Conservation (phyloP, 257 asterid species). For the Gentiana macrophylla region DNA sequence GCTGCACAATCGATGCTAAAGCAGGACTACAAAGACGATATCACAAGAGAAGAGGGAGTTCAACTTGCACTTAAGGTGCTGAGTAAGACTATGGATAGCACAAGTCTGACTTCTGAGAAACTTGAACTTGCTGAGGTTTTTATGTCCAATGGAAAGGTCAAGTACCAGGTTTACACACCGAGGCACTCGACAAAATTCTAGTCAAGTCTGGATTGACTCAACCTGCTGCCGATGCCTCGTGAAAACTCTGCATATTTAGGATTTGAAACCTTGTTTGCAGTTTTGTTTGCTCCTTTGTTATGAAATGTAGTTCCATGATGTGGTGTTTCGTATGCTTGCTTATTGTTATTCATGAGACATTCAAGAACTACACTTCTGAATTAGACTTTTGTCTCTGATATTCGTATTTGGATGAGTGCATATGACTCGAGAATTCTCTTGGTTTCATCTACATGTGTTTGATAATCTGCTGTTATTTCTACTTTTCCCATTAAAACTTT, state of each 20-base stretch:
- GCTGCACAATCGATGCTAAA: conserved; percentile 91
- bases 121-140: conserved; percentile 88
- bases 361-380: too few relatives aligned
- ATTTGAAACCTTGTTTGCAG: too few relatives aligned
- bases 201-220: conserved; percentile 71
- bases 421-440: too few relatives aligned
- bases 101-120: conserved; percentile 83
- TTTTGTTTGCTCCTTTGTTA: too few relatives aligned
- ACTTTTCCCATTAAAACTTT: too few relatives aligned
- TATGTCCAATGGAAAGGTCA: conserved; percentile 50
- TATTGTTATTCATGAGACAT: too few relatives aligned
- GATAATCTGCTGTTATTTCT: too few relatives aligned
- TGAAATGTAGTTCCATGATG: too few relatives aligned
- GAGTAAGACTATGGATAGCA: conserved; percentile 94
- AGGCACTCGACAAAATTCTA: conserved; percentile 44
- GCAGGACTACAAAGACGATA: conserved; percentile 90
- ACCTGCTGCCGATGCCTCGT: conserved; percentile 72
- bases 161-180: conserved; percentile 64
- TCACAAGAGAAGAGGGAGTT: conserved; percentile 69
- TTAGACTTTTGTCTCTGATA: too few relatives aligned
- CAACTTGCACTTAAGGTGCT: conserved; percentile 81
- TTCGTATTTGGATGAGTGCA: too few relatives aligned
- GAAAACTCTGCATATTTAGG: conserved; percentile 10
- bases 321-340: too few relatives aligned
- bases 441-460: too few relatives aligned